phyloP scores from a whole-genome alignment of 495 filamentous ascomycete species.

The Penicillium silybi region DNA sequence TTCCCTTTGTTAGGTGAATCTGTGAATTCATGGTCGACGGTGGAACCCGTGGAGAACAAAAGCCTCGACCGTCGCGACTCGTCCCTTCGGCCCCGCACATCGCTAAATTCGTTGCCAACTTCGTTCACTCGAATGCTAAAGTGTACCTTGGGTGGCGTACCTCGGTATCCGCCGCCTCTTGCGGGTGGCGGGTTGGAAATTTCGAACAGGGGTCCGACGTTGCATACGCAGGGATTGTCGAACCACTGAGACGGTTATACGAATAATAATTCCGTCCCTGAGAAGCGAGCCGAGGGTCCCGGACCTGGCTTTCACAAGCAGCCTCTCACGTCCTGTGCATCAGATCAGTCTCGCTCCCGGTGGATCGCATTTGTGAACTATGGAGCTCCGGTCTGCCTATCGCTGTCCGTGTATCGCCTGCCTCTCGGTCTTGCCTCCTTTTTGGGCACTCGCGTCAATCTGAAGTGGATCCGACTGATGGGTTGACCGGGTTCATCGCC shows the following conservation, averaged over 20 bases:
- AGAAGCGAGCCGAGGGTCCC: not conserved
- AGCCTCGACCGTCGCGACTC: too few species aligned
- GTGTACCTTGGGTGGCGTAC: not conserved
- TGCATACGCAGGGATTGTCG: not conserved
- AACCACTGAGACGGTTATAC: not conserved
- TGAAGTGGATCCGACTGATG: conserved; percentile 2
- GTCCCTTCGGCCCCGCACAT: not conserved
- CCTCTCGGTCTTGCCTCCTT: conserved; percentile 23
- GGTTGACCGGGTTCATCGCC: conserved; percentile 10
- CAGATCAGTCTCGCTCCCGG: conserved; percentile 13
- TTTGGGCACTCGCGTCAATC: conserved; percentile 12
- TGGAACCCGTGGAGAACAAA: not conserved
- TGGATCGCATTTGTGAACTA: conserved; percentile 23
- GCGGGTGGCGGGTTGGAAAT: not conserved
- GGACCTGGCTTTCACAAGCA: not conserved
- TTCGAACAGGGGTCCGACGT: not conserved
- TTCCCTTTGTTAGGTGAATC: too few species aligned
- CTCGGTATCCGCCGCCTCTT: not conserved
- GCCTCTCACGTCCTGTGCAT: conserved; percentile 10
- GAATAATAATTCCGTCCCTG: conserved; percentile 1
- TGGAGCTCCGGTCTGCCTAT: conserved; percentile 28
- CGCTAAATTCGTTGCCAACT: not conserved
- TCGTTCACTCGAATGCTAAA: not conserved
- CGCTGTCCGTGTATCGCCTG: conserved; percentile 1
- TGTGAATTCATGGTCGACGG: not conserved